Base-by-base conservation (phyloP, 805 yeast species). In the Pichia rugopelliculosa region DNA sequence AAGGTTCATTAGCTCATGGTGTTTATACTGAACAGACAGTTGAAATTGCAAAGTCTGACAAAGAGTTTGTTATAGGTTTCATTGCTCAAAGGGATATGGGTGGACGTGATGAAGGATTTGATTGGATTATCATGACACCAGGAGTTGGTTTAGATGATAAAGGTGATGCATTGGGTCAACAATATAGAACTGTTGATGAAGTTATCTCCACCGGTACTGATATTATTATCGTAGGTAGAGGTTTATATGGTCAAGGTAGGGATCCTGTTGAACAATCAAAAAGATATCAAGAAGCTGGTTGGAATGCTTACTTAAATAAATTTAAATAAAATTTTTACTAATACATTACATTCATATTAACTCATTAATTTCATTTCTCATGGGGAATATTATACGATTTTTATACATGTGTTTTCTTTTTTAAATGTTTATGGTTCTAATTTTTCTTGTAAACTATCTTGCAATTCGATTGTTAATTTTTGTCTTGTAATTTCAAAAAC, bases 141-240 rank as follows among this genome's bases (percentile, higher is more conserved):
- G 99, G 99, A 52, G 99, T 93, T 36, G 98, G 98, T 3, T 75
- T 93, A 45, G 99, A 91, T 62, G 98, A 91, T 62, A 93, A 84
- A 65, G 97, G 98, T 15, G 99, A 93, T 64, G 79, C 83, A 1
- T 74, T 93, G 52, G 99, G 99, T 22, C 99, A 93, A 67, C 98
- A 93, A 68, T 93, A 93, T 67, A 77, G 99, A 65, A 81, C 96
- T 6, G 98, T 91, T 4, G 79, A 79, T 53, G 87, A 85, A 51
- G 99, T 89, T 22, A 73, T 91, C 12, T 61, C 77, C 13, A 79
- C 84, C 1, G 98, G 98, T n/a, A 76, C 95, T 2, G 99, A 93
- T 65, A 77, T 93, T 44, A 90, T 93, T 50, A 93, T 93, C 64
- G 99, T 93, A n/a, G 99, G 99, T 11, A 80, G 99, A 68, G 99